Evolutionary conservation across 2,329 filamentous ascomycete genomes (phyloP), one percentile per base, ranked within the genome.

Genomic region (Calonectria multiphialidica): DNA sequence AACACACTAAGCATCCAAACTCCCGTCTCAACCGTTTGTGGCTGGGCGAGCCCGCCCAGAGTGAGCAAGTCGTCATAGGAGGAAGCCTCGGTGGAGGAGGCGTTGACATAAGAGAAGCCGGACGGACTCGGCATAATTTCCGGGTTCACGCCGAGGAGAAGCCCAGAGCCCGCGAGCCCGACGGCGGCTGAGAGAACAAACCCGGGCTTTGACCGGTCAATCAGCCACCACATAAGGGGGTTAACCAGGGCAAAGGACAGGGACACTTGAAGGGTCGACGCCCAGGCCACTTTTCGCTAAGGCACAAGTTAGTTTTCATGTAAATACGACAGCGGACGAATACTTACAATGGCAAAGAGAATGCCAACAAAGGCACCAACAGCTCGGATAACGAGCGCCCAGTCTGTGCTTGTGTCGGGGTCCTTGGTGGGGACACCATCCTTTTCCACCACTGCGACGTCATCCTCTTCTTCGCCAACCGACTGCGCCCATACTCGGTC

Each of bases 1-100:
- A 99, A 85, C 30, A 98, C 95, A 80, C 95, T 98, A 28, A 96
- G 88, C 80, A 98, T 93, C 96, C 97, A 99, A 5, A 95, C 94
- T 15, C 92, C 93, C 21, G 93, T 90, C 70, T 93, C 94, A 1
- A 95, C 82, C 8, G 87, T 91, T 77, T 94, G 90, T 64, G 91
- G 89, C 66, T 86, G 90, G 70, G 89, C 89, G 72, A 90, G 86
- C 55, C 89, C 90, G 75, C 86, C 91, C 74, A 88, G 72, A 42
- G 75, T 70, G 44, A 74, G 73, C 42, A 76, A 33, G 18, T 75
- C 71, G 23, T 72, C 73, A 8, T 72, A 70, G 8, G 73, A 61
- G 2, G 69, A 64, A 9, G 72, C 47, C 23, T 64, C 55, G 67
- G 72, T 73, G 53, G 71, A 67, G 63, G 64, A 63, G 12, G 73